Evolutionary conservation across 192 early-diverging fungal genomes (phyloP).

Genomic region (Podila clonocystis): DNA sequence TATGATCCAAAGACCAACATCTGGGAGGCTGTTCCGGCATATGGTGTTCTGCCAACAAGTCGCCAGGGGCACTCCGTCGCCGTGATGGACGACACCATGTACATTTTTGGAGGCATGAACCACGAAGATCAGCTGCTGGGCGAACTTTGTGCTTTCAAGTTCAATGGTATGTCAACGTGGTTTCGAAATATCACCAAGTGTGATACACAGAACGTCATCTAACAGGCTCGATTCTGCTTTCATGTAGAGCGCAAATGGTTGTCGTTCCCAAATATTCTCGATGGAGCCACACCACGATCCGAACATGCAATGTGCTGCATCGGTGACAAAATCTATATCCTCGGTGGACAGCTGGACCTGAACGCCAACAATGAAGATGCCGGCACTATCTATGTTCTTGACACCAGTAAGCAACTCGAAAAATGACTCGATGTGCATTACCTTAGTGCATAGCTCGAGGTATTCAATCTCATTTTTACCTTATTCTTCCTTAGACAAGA

Average conservation of each 20-base stretch:
- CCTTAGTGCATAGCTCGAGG: too few relatives aligned
- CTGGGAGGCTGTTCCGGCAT: slow-evolving; percentile 55
- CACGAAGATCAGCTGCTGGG: slow-evolving; percentile 52
- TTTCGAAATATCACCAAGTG: too few relatives aligned
- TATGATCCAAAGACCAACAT: slow-evolving; percentile 52
- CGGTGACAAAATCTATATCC: slow-evolving; percentile 58
- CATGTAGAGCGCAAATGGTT: slow-evolving; percentile 60
- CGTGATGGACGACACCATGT: slow-evolving; percentile 60
- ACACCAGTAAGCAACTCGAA: slow-evolving; percentile 54
- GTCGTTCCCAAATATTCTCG: slow-evolving; percentile 57
- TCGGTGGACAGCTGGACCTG: slow-evolving; percentile 62
- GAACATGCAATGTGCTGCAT: slow-evolving; percentile 55
- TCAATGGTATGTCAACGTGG: slow-evolving; percentile 45
- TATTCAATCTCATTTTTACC: neutral
- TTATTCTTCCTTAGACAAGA: slow-evolving; percentile 52
- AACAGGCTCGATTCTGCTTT: neutral
- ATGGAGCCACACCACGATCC: slow-evolving; percentile 53
- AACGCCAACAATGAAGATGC: slow-evolving; percentile 55
- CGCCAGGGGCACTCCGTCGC: slow-evolving; percentile 47
- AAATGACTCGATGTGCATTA: too few relatives aligned
- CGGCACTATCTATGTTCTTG: slow-evolving; percentile 52
- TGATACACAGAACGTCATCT: neutral
- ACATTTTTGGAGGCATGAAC: slow-evolving; percentile 64
- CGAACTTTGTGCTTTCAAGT: slow-evolving; percentile 62
- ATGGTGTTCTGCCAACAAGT: slow-evolving; percentile 56